Conservation (phyloP, 441 rosid genomes). For the Erodium texanum region DNA sequence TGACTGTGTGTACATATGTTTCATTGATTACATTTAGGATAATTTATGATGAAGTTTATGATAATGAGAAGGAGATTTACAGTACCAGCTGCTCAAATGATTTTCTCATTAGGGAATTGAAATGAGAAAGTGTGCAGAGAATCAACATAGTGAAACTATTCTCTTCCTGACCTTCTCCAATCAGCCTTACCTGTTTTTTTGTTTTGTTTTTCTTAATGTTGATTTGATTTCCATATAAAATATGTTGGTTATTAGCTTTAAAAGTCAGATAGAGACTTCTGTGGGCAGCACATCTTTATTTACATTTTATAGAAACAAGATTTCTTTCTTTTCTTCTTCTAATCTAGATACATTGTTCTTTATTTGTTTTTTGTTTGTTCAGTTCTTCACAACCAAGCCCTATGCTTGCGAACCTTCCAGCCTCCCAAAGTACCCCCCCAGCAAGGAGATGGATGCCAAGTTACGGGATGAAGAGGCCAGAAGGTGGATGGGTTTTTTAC, state of each 20-base stretch:
- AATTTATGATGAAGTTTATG: neutral
- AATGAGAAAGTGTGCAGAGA: too few relatives aligned
- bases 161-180: too few relatives aligned
- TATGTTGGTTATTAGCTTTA: neutral
- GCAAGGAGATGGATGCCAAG: slow-evolving; percentile 49
- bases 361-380: slow-evolving; percentile 14
- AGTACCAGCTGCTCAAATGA: neutral
- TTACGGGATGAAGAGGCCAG: slow-evolving; percentile 42
- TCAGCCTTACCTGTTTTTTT: neutral
- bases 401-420: slow-evolving; percentile 55
- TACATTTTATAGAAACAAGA: neutral
- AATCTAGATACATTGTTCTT: neutral
- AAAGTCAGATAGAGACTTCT: neutral
- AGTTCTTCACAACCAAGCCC: slow-evolving; percentile 50
- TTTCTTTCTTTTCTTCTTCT: neutral
- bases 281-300: neutral
- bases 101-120: too few relatives aligned
- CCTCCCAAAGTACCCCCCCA: slow-evolving; percentile 57
- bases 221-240: neutral
- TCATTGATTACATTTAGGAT: neutral
- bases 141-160: neutral
- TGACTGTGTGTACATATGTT: neutral
- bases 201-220: neutral
- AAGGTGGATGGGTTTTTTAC: slow-evolving; percentile 17
- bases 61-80: neutral